Base-by-base conservation (phyloP, 768 basidiomycete species). In the Aureoboletus auriporus region DNA sequence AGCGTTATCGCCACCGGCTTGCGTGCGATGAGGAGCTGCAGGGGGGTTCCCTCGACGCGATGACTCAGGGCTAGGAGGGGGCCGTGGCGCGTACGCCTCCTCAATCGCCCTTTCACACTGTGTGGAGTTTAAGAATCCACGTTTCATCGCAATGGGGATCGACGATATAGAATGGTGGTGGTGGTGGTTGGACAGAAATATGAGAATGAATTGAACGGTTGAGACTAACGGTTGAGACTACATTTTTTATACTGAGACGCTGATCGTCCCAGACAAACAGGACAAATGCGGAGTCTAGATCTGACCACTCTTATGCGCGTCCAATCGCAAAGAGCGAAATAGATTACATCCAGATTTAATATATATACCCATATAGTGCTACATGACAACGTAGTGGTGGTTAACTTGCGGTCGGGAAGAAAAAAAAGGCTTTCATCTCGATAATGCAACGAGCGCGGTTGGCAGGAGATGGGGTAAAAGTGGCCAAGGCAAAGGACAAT, bases 141-240 rank as follows among this genome's bases (percentile, higher is more conserved):
- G 61, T 35, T 57, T 57, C 63, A 64, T n/a, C n/a, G n/a, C n/a
- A n/a, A n/a, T 65, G 20, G 37, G 8, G 16, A 11, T 10, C n/a
- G 40, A 4, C 3, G 40, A 16, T 16, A 7, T 8, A 8, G 36
- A 20, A 37, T 31, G 4, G 28, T 5, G 17, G 13, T 11, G 37
- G 42, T 6, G 42, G 31, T 7, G 31, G 20, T 23, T 23, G 20
- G 20, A 23, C 20, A 4, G 20, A 23, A 23, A 23, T 23, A 39
- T 50, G 16, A 34, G 34, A 14, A n/a, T 23, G 14, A 31, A 11
- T 12, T 12, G 17, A 20, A 17, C 6, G 23, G 5, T 3, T 17
- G 10, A 6, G 38, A 23, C 23, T 17, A 23, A 17, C 6, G 23
- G 5, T 3, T 17, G 10, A 6, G 38, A 23, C 23, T 17, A 23